Evolutionary conservation across 2,329 filamentous ascomycete genomes (phyloP).

Genomic region (Aspergillus aculeatus): DNA sequence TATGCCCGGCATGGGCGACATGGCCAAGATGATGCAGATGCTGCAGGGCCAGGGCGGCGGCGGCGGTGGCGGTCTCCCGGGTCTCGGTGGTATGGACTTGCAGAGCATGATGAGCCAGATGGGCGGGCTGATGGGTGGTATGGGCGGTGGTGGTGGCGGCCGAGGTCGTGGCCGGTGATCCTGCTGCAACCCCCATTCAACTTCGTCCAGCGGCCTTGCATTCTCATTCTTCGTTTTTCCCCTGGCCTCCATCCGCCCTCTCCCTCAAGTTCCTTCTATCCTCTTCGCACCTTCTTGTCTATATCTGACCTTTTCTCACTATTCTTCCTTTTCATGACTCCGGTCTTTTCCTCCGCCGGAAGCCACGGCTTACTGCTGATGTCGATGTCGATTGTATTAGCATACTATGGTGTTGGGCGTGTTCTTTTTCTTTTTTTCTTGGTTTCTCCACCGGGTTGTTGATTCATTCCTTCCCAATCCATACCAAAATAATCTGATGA

Average conservation of each 20-base stretch:
- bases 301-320: not conserved
- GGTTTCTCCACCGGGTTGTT: not conserved
- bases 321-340: not conserved
- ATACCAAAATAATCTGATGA: not conserved
- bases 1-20: conserved; percentile 74
- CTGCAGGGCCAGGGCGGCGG: conserved; percentile 74
- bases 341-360: not conserved
- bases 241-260: conserved; percentile 22
- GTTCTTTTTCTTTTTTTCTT: not conserved
- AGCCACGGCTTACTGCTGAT: conserved; percentile 3
- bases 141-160: conserved; percentile 38
- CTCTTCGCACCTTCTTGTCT: conserved; percentile 8
- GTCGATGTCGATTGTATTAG: conserved; percentile 14
- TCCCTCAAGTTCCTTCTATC: conserved; percentile 14
- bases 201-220: not conserved
- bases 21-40: conserved; percentile 97
- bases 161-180: conserved; percentile 33
- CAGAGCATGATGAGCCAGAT: conserved; percentile 77
- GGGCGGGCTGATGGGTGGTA: conserved; percentile 58
- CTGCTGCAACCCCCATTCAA: not conserved
- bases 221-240: conserved; percentile 17
- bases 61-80: conserved; percentile 66
- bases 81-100: conserved; percentile 56
- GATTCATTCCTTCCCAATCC: not conserved
- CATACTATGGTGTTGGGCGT: conserved; percentile 22